Evolutionary conservation across 441 rosid genomes (phyloP).

Genomic region (Biscutella laevigata): DNA sequence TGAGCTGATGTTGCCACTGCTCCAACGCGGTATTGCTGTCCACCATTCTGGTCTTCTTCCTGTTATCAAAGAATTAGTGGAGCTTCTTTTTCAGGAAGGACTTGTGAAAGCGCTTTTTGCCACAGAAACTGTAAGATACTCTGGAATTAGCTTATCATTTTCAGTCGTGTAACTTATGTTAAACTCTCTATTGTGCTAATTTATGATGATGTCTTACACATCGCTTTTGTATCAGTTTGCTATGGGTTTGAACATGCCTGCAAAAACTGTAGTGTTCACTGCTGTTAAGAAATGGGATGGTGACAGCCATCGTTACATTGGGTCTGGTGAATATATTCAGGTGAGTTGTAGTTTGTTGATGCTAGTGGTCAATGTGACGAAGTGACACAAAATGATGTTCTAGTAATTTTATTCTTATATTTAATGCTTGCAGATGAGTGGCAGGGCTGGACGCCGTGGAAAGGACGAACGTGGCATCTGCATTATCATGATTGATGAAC

Average conservation of each 20-base stretch:
- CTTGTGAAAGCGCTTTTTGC: constrained; percentile 96
- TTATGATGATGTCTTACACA: constrained; percentile 8
- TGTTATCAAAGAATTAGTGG: constrained; percentile 93
- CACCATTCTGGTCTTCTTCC: constrained; percentile 99
- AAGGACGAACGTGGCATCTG: constrained; percentile 95
- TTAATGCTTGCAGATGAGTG: constrained; percentile 70
- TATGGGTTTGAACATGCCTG: constrained; percentile 98
- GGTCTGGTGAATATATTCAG: constrained; percentile 97
- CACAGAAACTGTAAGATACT: constrained; percentile 82
- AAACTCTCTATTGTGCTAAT: not conserved
- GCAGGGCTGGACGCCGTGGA: constrained; percentile 99
- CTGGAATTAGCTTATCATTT: constrained; percentile 15
- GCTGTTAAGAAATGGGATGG: constrained; percentile 98
- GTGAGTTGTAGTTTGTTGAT: constrained; percentile 38
- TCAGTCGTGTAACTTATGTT: not conserved
- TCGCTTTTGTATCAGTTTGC: constrained; percentile 60
- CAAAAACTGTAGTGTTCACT: constrained; percentile 95
- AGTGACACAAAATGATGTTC: not conserved
- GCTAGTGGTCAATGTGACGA: not conserved
- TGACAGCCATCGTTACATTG: constrained; percentile 88
- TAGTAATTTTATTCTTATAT: constrained; percentile 12
- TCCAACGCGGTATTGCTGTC: constrained; percentile 93
- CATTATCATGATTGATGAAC: constrained; percentile 93
- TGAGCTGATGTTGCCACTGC: constrained; percentile 92
- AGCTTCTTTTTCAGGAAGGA: constrained; percentile 98